These are phyloP conservation scores for Fragaria iinumae DNA, from an alignment of 306 rosid genomes.

Conservation along the genomic window DNA sequence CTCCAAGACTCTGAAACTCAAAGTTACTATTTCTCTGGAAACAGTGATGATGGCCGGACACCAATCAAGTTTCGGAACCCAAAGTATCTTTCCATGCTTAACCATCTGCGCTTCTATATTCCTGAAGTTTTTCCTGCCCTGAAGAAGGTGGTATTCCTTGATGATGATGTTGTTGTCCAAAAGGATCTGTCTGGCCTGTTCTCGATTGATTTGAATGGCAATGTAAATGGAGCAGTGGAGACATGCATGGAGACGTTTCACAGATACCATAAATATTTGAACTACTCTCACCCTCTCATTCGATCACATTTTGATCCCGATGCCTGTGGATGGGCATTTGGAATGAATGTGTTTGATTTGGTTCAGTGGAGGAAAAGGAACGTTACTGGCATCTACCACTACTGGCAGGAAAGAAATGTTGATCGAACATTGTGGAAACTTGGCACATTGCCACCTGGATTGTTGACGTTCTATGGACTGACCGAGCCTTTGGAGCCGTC, in stretches of 20 bases:
- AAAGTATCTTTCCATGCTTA: constrained; percentile 88
- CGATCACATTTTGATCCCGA: constrained; percentile 81
- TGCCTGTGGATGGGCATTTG: constrained; percentile 98
- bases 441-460: constrained; percentile 88
- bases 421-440: constrained; percentile 92
- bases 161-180: constrained; percentile 85
- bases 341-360: constrained; percentile 89
- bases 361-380: constrained; percentile 88
- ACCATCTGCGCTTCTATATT: constrained; percentile 82
- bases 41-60: constrained; percentile 55
- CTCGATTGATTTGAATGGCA: constrained; percentile 63
- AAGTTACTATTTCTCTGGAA: constrained; percentile 85
- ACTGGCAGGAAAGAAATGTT: constrained; percentile 83
- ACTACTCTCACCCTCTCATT: constrained; percentile 85
- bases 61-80: constrained; percentile 96
- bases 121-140: constrained; percentile 87
- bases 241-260: constrained; percentile 97
- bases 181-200: constrained; percentile 77
- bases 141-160: constrained; percentile 75
- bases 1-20: constrained; percentile 89
- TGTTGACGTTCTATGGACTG: constrained; percentile 80
- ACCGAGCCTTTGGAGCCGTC: constrained; percentile 76
- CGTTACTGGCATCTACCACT: constrained; percentile 88
- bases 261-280: constrained; percentile 81
- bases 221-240: constrained; percentile 90